Conservation (phyloP, 805 yeast genomes). For the Priceomyces haplophilus region DNA sequence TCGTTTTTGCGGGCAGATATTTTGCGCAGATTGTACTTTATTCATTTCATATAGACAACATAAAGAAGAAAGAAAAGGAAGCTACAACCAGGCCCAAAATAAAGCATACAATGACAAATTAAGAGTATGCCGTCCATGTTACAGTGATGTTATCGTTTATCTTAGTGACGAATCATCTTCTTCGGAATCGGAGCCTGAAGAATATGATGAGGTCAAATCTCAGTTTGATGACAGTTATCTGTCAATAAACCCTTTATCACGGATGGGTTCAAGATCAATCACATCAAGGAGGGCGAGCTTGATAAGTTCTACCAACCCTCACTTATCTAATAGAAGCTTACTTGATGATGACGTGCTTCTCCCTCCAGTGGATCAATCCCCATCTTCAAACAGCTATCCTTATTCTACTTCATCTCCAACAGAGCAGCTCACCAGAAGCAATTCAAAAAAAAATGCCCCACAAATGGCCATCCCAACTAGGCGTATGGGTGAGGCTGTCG, state of each 20-base stretch:
- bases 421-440: slow-evolving; percentile 10
- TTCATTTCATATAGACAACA: slow-evolving; percentile 59
- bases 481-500: slow-evolving; percentile 73
- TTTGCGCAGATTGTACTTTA: slow-evolving; percentile 78
- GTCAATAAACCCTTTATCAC: slow-evolving; percentile 26
- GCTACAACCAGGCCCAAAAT: slow-evolving; percentile 17
- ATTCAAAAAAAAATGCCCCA: slow-evolving; percentile 30
- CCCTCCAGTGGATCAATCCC: background rate
- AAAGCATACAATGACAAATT: slow-evolving; percentile 63
- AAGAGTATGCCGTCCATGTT: slow-evolving; percentile 76
- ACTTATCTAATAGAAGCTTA: slow-evolving; percentile 11
- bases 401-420: background rate
- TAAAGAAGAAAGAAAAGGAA: slow-evolving; percentile 32
- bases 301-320: slow-evolving; percentile 13
- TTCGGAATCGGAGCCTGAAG: slow-evolving; percentile 25
- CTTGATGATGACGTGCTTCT: slow-evolving; percentile 5
- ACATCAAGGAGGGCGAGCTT: slow-evolving; percentile 23
- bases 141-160: slow-evolving; percentile 63
- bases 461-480: slow-evolving; percentile 81
- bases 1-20: slow-evolving; percentile 92
- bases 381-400: background rate
- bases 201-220: slow-evolving; percentile 9
- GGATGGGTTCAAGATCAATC: slow-evolving; percentile 27
- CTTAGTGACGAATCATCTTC: slow-evolving; percentile 63
- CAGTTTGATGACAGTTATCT: slow-evolving; percentile 16